phyloP scores from a whole-genome alignment of 2,329 filamentous ascomycete species.

The Ramularia endophylla region DNA sequence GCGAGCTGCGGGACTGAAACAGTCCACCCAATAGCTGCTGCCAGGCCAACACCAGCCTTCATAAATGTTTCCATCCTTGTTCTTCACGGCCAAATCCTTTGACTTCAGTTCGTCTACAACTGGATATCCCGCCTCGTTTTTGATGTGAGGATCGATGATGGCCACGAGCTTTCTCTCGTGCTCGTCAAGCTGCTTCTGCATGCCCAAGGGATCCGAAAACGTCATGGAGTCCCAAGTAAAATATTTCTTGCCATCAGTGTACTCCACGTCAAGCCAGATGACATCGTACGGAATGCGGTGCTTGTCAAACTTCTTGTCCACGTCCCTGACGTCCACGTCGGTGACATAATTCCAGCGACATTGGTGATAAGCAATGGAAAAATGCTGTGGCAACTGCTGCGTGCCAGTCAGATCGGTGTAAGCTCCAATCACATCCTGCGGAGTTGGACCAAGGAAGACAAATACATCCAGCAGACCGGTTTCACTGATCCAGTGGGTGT shows the following conservation, averaged over 20 bases:
- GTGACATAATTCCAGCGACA: slow-evolving; percentile 99
- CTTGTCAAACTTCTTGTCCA: slow-evolving; percentile 94
- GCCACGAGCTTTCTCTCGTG: slow-evolving; percentile 85
- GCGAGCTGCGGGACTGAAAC: slow-evolving; percentile 85
- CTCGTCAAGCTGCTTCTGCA: slow-evolving; percentile 80
- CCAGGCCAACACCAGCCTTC: slow-evolving; percentile 99
- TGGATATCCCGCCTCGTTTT: slow-evolving; percentile 74
- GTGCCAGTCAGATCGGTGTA: slow-evolving; percentile 90
- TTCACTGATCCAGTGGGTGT: slow-evolving; percentile 97
- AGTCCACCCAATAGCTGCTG: slow-evolving; percentile 92
- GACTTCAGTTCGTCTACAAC: slow-evolving; percentile 76
- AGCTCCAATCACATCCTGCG: slow-evolving; percentile 70
- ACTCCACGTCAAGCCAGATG: slow-evolving; percentile 98
- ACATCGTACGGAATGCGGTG: slow-evolving; percentile 94
- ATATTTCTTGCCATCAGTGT: slow-evolving; percentile 94
- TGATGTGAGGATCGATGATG: slow-evolving; percentile 97
- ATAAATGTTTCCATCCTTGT: slow-evolving; percentile 83
- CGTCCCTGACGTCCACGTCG: slow-evolving; percentile 93
- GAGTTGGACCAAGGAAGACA: slow-evolving; percentile 84
- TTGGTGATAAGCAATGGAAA: slow-evolving; percentile 90
- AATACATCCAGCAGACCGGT: slow-evolving; percentile 85
- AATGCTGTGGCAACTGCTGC: slow-evolving; percentile 85
- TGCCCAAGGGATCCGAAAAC: slow-evolving; percentile 77
- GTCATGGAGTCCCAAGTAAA: slow-evolving; percentile 93
- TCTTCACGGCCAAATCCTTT: slow-evolving; percentile 76